Conservation (phyloP, 257 asterid species). For the Apocynum venetum region DNA sequence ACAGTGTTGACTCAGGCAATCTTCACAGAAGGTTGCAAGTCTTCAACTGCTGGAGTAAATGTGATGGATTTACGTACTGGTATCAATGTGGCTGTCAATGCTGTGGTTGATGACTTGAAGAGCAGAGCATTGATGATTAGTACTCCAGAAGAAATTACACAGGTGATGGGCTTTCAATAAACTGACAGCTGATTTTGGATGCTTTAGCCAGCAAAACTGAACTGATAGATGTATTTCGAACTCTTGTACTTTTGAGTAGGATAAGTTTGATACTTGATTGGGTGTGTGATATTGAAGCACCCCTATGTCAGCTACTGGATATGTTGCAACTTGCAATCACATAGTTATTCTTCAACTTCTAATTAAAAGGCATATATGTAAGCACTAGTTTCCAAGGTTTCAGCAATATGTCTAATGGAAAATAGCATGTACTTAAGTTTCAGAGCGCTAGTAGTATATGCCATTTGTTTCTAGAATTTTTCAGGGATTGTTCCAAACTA, state of each 20-base stretch:
- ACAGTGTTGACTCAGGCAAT: conserved; percentile 88
- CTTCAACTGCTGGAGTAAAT: conserved; percentile 77
- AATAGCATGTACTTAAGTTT: neutral
- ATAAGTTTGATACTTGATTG: neutral
- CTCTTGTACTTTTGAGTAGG: neutral
- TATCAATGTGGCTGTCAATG: conserved; percentile 72
- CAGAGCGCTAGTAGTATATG: neutral
- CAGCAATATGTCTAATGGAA: neutral
- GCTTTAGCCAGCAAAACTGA: neutral
- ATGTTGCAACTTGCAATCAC: neutral
- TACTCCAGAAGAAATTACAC: conserved; percentile 86
- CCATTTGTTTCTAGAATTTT: neutral
- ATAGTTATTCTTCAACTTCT: neutral
- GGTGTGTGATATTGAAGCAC: neutral
- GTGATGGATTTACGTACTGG: conserved; percentile 93
- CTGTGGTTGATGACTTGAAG: conserved; percentile 75
- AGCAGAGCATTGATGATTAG: conserved; percentile 82
- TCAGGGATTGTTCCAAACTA: neutral
- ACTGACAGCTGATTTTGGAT: conserved; percentile 4
- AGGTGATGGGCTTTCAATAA: conserved; percentile 45
- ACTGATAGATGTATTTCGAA: neutral
- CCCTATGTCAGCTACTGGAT: neutral
- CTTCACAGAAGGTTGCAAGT: conserved; percentile 85
- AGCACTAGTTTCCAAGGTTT: neutral
- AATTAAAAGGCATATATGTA: neutral